phyloP scores from a whole-genome alignment of 169 alveolate species.

The Plasmodium malariae region DNA sequence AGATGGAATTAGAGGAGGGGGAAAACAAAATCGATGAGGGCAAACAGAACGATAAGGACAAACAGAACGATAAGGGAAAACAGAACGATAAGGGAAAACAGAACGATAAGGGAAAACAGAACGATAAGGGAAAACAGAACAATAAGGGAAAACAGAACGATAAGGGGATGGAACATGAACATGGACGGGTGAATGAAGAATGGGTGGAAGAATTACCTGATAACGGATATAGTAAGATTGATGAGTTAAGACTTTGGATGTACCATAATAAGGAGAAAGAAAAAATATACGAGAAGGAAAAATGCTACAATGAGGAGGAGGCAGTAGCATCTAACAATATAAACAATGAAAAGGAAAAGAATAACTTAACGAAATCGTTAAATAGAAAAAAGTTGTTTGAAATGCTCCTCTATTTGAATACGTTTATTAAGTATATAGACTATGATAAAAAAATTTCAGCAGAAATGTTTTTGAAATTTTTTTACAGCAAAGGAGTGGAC shows the following conservation, averaged over 20 bases:
- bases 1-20: background rate
- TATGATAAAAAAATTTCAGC: conserved; percentile 1
- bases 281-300: background rate
- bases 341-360: background rate
- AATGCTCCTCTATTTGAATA: conserved; percentile 4
- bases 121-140: too few relatives aligned
- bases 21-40: background rate
- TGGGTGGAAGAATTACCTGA: too few relatives aligned
- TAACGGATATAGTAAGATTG: too few relatives aligned
- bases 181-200: too few relatives aligned
- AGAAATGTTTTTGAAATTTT: background rate
- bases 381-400: background rate
- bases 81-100: too few relatives aligned
- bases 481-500: conserved; percentile 13
- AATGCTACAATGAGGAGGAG: too few relatives aligned
- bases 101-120: too few relatives aligned
- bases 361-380: background rate
- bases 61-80: background rate
- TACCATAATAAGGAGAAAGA: background rate
- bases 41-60: background rate
- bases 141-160: too few relatives aligned
- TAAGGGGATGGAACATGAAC: too few relatives aligned
- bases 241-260: too few relatives aligned
- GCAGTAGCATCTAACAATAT: background rate
- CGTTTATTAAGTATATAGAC: background rate